Conservation (phyloP, 2,329 filamentous ascomycete genomes). For the Bertia moriformis region DNA sequence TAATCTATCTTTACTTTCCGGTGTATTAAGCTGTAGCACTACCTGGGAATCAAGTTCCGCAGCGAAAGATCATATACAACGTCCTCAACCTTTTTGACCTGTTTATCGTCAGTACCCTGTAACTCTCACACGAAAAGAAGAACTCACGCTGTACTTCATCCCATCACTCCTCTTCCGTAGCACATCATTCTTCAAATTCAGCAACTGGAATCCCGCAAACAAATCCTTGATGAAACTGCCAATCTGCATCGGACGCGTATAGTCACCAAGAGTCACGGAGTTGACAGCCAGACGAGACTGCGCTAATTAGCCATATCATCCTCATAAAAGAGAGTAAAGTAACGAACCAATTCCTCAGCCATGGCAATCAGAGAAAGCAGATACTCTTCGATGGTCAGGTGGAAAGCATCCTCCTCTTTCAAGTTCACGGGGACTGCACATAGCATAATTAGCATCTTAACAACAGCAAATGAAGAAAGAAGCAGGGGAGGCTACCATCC, state of each 20-base stretch:
- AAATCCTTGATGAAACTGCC: slow-evolving; percentile 55
- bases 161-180: slow-evolving; percentile 49
- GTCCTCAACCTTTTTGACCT: slow-evolving; percentile 58
- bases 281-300: slow-evolving; percentile 50
- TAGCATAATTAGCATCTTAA: slow-evolving; percentile 3
- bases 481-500: slow-evolving; percentile 22
- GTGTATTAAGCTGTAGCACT: slow-evolving; percentile 1
- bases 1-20: too few relatives aligned
- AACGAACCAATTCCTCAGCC: slow-evolving; percentile 39
- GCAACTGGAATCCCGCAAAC: slow-evolving; percentile 53
- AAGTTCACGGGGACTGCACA: slow-evolving; percentile 50
- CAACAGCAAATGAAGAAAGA: background rate
- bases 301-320: background rate
- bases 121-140: background rate
- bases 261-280: slow-evolving; percentile 53
- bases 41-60: slow-evolving; percentile 35
- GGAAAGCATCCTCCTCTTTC: slow-evolving; percentile 51
- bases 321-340: background rate
- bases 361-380: slow-evolving; percentile 48
- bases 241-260: slow-evolving; percentile 46
- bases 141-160: slow-evolving; percentile 40
- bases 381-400: slow-evolving; percentile 57
- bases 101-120: background rate
- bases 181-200: slow-evolving; percentile 57
- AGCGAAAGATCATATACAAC: slow-evolving; percentile 56